phyloP scores from a whole-genome alignment of 1,284 basidiomycete species.

The Vanrija pseudolonga region DNA sequence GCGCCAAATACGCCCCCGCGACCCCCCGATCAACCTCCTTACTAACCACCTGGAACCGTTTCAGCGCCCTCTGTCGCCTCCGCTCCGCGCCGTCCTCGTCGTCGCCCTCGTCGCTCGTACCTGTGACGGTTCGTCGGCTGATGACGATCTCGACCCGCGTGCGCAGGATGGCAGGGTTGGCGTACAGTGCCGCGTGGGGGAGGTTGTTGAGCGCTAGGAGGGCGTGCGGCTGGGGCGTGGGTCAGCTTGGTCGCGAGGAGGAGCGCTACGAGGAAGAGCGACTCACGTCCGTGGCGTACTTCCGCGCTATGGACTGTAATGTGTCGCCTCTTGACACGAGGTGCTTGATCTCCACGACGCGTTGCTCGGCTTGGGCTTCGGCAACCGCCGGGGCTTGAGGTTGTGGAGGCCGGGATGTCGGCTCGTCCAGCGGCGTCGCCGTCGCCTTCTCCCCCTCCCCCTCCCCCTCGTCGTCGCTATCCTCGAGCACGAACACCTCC shows the following conservation, averaged over 20 bases:
- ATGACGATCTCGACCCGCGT: conserved; percentile 16
- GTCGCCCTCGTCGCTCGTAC: neutral
- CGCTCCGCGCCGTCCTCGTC: conserved; percentile 17
- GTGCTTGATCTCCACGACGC: conserved; percentile 35
- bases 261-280: conserved; percentile 31
- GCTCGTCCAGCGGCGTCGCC: neutral
- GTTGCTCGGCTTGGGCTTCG: conserved; percentile 9
- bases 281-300: conserved; percentile 40
- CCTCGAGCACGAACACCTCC: conserved; percentile 7
- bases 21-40: conserved; percentile 34
- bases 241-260: conserved; percentile 27
- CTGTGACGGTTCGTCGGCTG: conserved; percentile 13
- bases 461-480: conserved; percentile 15
- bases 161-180: conserved; percentile 22
- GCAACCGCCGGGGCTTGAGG: neutral
- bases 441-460: neutral
- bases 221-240: conserved; percentile 24
- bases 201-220: conserved; percentile 36
- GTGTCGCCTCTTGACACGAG: conserved; percentile 27
- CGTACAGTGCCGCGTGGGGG: conserved; percentile 18
- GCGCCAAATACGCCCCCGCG: conserved; percentile 26
- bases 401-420: too few relatives aligned
- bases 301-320: conserved; percentile 27
- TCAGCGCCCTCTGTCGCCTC: conserved; percentile 24
- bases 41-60: conserved; percentile 43